Conservation (phyloP, 495 filamentous ascomycete species). For the Hyphodiscus hymeniophilus region DNA sequence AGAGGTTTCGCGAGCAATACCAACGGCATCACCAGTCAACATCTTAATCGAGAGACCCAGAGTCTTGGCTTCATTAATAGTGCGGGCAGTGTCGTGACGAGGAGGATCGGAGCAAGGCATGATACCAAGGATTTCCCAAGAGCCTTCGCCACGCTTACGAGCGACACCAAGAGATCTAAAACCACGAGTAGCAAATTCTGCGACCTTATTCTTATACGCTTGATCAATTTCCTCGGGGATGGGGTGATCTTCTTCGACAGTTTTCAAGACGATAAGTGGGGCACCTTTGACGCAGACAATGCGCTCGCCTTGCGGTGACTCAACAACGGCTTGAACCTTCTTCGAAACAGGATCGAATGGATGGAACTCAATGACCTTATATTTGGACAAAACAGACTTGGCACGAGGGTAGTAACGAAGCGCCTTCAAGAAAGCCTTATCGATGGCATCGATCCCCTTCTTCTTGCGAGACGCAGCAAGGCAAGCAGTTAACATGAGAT, state of each 20-base stretch:
- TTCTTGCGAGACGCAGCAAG: conserved; percentile 87
- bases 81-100: conserved; percentile 83
- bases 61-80: conserved; percentile 79
- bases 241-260: conserved; percentile 71
- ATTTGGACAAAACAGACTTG: conserved; percentile 66
- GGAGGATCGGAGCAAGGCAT: conserved; percentile 91
- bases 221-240: conserved; percentile 64
- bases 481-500: conserved; percentile 87
- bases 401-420: conserved; percentile 71
- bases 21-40: conserved; percentile 93
- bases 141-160: conserved; percentile 65
- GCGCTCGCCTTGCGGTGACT: conserved; percentile 70
- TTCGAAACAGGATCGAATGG: conserved; percentile 94
- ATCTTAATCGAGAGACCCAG: conserved; percentile 91
- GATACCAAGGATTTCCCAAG: conserved; percentile 89
- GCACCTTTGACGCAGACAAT: conserved; percentile 89
- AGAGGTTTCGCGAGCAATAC: conserved; percentile 85
- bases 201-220: conserved; percentile 82
- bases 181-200: conserved; percentile 84
- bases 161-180: conserved; percentile 90
- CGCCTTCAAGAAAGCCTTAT: conserved; percentile 86
- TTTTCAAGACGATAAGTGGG: conserved; percentile 74
- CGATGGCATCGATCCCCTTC: conserved; percentile 91
- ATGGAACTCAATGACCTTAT: conserved; percentile 70
- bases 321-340: conserved; percentile 78